Percentiles rank a stretch among this genome's conserved stretches.
Evolutionary conservation across 441 rosid genomes (phyloP).

Genomic region (Populus trichocarpa): DNA sequence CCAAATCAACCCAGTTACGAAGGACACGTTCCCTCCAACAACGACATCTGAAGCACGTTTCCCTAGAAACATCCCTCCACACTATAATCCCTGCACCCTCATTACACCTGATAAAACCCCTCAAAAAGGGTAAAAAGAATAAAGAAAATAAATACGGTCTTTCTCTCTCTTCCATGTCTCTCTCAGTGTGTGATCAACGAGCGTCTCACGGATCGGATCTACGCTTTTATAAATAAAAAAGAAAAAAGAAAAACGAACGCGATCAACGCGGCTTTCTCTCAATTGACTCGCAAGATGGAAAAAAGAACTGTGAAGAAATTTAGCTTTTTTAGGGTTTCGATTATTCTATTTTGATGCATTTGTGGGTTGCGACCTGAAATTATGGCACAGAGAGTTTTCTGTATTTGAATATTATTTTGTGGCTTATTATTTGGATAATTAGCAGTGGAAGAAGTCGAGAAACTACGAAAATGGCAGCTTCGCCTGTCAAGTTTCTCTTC

Average conservation of each 20-base stretch:
- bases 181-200: slow-evolving; percentile 31
- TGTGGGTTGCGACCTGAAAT: background rate
- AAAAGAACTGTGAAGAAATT: slow-evolving; percentile 16
- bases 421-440: slow-evolving; percentile 10
- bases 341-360: background rate
- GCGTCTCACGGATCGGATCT: slow-evolving; percentile 72
- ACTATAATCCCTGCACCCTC: slow-evolving; percentile 17
- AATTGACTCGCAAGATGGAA: background rate
- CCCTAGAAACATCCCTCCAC: slow-evolving; percentile 1
- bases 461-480: slow-evolving; percentile 57
- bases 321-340: slow-evolving; percentile 11
- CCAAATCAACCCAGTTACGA: background rate
- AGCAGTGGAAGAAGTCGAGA: slow-evolving; percentile 13
- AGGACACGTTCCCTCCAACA: slow-evolving; percentile 1
- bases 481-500: slow-evolving; percentile 90
- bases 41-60: slow-evolving; percentile 30
- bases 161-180: slow-evolving; percentile 7
- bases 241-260: slow-evolving; percentile 7
- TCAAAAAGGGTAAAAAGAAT: background rate
- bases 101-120: slow-evolving; percentile 23
- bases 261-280: slow-evolving; percentile 24
- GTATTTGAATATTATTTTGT: slow-evolving; percentile 21
- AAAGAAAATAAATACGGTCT: slow-evolving; percentile 17
- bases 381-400: slow-evolving; percentile 9
- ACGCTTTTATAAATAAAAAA: slow-evolving; percentile 19